phyloP scores from a whole-genome alignment of 768 basidiomycete species.

The Boletus rubescentipes region DNA sequence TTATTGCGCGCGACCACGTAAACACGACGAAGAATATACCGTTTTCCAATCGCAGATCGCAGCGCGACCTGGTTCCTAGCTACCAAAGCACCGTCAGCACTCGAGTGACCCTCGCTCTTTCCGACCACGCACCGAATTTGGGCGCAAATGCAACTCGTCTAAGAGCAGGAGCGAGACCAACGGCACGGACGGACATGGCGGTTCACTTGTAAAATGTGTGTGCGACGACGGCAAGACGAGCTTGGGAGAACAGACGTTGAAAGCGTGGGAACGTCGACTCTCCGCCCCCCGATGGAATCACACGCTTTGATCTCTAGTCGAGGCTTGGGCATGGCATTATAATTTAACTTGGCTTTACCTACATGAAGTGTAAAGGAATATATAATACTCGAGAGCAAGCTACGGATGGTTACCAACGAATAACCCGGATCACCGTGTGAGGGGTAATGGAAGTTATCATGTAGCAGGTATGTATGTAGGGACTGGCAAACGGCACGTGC shows the following conservation, averaged over 20 bases:
- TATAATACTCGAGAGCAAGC: constrained; percentile 15
- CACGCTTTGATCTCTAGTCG: neutral
- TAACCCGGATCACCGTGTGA: neutral
- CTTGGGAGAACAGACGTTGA: neutral
- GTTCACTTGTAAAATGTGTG: constrained; percentile 12
- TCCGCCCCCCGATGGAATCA: constrained; percentile 8
- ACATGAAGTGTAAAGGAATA: constrained; percentile 4
- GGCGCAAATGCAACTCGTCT: constrained; percentile 47
- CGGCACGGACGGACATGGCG: constrained; percentile 45
- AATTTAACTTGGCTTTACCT: neutral
- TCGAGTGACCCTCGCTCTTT: neutral
- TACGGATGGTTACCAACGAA: neutral
- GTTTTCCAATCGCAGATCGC: constrained; percentile 36
- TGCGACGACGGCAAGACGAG: neutral
- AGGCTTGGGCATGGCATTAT: neutral
- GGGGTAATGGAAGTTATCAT: constrained; percentile 9
- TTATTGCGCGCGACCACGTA: no score
- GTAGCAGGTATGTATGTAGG: constrained; percentile 23
- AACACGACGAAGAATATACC: constrained; percentile 29
- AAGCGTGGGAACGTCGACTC: constrained; percentile 20
- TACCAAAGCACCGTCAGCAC: constrained; percentile 13
- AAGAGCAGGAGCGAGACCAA: constrained; percentile 59
- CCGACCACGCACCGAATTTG: constrained; percentile 26
- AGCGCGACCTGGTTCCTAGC: constrained; percentile 43
- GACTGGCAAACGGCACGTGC: constrained; percentile 3